Evolutionary conservation across 164 flowering plant species (phyloP).

Genomic region (Kingdonia uniflora): DNA sequence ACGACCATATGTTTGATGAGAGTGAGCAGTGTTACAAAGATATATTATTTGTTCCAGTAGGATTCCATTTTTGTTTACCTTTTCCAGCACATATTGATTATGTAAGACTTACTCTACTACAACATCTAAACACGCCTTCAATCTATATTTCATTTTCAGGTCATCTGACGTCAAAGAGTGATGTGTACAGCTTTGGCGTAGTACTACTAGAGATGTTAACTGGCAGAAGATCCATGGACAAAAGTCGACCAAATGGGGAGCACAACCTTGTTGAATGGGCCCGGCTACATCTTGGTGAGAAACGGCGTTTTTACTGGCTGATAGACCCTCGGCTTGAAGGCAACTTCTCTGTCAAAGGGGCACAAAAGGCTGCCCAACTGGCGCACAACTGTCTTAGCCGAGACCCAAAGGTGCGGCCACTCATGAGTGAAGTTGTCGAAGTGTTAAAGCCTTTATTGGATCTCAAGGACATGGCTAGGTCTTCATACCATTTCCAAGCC

Average conservation of each 20-base stretch:
- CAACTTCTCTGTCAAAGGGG: conserved; percentile 44
- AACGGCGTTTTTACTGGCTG: conserved; percentile 29
- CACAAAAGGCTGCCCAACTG: conserved; percentile 41
- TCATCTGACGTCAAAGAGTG: conserved; percentile 43
- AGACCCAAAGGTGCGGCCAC: conserved; percentile 41
- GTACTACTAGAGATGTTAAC: conserved; percentile 44
- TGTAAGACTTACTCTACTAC: too few relatives aligned
- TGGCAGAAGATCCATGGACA: conserved; percentile 51
- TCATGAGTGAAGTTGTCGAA: conserved; percentile 47
- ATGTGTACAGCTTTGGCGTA: conserved; percentile 48
- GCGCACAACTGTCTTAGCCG: conserved; percentile 45
- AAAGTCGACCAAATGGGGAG: conserved; percentile 45
- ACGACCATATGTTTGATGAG: too few relatives aligned
- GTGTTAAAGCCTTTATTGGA: conserved; percentile 30
- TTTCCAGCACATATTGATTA: too few relatives aligned
- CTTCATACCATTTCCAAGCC: conserved; percentile 49
- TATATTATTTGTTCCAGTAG: too few relatives aligned
- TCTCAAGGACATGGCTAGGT: conserved; percentile 61
- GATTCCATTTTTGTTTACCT: too few relatives aligned
- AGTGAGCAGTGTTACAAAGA: too few relatives aligned
- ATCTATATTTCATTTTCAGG: conserved; percentile 16
- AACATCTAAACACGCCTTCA: neutral
- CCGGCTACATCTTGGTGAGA: conserved; percentile 37
- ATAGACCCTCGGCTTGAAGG: conserved; percentile 49
- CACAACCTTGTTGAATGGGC: conserved; percentile 56